Evolutionary conservation across 805 yeast genomes (phyloP).

Genomic region (Candida oleophila): DNA sequence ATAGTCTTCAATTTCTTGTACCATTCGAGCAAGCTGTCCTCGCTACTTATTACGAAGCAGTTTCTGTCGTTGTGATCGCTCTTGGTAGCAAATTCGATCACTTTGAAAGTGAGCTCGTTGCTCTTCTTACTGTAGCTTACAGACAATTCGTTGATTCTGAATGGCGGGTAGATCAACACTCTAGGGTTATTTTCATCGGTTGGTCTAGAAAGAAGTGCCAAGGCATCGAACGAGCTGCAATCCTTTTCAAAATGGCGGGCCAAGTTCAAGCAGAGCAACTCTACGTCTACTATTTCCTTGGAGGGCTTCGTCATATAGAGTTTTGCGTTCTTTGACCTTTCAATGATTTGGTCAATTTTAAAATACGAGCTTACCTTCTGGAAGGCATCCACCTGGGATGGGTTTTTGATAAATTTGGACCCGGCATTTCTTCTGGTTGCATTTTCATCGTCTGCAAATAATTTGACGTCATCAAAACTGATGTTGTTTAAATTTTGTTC

Average conservation of each 20-base stretch:
- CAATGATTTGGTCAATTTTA: conserved; percentile 34
- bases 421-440: not conserved
- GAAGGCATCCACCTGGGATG: conserved; percentile 3
- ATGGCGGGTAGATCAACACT: conserved; percentile 41
- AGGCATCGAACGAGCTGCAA: conserved; percentile 26
- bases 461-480: conserved; percentile 32
- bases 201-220: conserved; percentile 33
- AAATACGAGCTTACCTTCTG: conserved; percentile 37
- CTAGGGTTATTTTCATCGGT: conserved; percentile 18
- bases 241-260: conserved; percentile 8
- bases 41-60: conserved; percentile 2
- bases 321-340: conserved; percentile 24
- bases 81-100: conserved; percentile 15
- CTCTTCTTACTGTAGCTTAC: conserved; percentile 14
- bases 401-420: conserved; percentile 6
- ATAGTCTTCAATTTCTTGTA: conserved; percentile 26
- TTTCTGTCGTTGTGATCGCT: not conserved
- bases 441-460: conserved; percentile 19
- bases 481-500: conserved; percentile 26
- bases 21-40: conserved; percentile 27
- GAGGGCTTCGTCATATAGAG: not conserved
- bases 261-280: conserved; percentile 35
- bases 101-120: conserved; percentile 2
- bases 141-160: conserved; percentile 36
- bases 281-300: conserved; percentile 14